Base-by-base conservation (phyloP, 108 stramenopile species). In the Cyclotella sp. region DNA sequence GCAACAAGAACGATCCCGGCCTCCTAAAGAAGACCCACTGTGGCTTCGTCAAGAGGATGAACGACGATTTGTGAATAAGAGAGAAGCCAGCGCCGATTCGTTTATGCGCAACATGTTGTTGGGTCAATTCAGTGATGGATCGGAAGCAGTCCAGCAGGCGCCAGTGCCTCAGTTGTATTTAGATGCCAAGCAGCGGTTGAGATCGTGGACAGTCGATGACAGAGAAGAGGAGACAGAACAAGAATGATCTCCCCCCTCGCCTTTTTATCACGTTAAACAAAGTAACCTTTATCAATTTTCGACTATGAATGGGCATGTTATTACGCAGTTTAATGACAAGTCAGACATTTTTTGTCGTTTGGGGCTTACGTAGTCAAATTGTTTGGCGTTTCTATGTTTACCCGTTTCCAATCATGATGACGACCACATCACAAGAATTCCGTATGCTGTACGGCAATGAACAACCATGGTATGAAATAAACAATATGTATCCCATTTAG, bases 11-110 rank as follows among this genome's bases (percentile, higher is more conserved):
- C 72, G 91, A 62, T 90, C 91, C 0, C 84, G 94, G 11, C 94
- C 94, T 24, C 79, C 92, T 9, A 93, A 91, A 63, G 94, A 95
- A 77, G 94, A 95, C 42, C 86, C 85, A 0, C 52, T 95, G 9
- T 95, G 94, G 94, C 49, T 93, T 15, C 75, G 94, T 6, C 84
- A 87, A 14, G 91, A 87, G 21, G 91, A 95, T 0, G 78, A 66
- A 42, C 42, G 61, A 34, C 41, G 68, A 19, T 64, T 42, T 15
- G 57, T 72, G 11, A 83, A 70, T 49, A 67, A 59, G 11, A 63
- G 49, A 26, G 75, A 83, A 14, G 63, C 47, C 10, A 19, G 69
- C 63, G 81, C 76, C 0, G 54, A 82, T 54, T 24, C 46, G 9
- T 79, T 87, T 40, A 43, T 78, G 13, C 58, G 66, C 12, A 83